Evolutionary conservation across 805 yeast species (phyloP), one percentile per base, ranked within the genome.

Genomic region (Candida tibetensis): DNA sequence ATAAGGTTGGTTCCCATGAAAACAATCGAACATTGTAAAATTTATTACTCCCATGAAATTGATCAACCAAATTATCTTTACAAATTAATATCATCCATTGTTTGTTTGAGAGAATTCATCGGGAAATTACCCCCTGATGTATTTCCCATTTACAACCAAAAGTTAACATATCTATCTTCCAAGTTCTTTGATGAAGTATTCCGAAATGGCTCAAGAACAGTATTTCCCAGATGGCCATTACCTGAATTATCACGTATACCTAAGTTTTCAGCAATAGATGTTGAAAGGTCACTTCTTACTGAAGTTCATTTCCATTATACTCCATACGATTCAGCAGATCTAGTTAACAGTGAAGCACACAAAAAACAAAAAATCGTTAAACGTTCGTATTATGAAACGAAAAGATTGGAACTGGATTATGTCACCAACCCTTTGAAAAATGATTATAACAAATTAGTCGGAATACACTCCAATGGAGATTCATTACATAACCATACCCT

Each of bases 121-220:
- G 98, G 98, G 5, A 75, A 76, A 33, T 58, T 91, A 30, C 93
- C 96, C 2, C 82, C 88, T 0, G 93, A 82, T 51, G 58, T 88
- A 33, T 72, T 85, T 54, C 90, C 93, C 12, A 76, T 85, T 15
- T 87, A 83, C 57, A 69, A 77, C 28, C 82, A 81, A 47, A 75
- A 82, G 40, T 68, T 89, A 46, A 68, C 70, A 5, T 85, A 77
- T 51, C 65, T 90, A 36, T 62, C 69, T 1, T 72, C 72, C 27
- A 58, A 55, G 23, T 88, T 90, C 81, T 65, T 87, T 23, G 69
- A 69, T 28, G 62, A 74, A 12, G 50, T 60, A 3, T 54, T 60
- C 36, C 42, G 42, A 17, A 32, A 43, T 7, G 42, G 44, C 15
- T 13, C 30, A 15, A 38, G 46, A 17, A 18, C 42, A 9, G 31